These are phyloP conservation scores for Geosiphon pyriformis DNA, from an alignment of 192 early-diverging fungal species.

Conservation along the genomic window DNA sequence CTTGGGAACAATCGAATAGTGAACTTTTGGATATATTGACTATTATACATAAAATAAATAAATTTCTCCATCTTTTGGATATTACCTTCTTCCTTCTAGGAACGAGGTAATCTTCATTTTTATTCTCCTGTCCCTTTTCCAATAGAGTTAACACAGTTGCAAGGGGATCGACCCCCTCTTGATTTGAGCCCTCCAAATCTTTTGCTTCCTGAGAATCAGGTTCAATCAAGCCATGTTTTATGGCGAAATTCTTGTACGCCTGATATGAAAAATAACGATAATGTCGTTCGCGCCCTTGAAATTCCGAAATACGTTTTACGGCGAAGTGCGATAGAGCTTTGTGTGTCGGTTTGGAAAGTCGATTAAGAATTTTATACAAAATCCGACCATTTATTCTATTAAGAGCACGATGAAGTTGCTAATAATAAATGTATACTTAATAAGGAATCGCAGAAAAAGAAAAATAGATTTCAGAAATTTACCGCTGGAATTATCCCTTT, in stretches of 20 bases:
- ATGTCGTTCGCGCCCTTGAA: conserved; percentile 55
- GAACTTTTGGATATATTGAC: too few relatives aligned
- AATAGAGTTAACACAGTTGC: background rate
- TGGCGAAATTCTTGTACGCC: conserved; percentile 26
- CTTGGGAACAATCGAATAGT: too few relatives aligned
- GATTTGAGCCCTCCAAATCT: background rate
- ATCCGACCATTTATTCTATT: conserved; percentile 45
- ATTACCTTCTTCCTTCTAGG: too few relatives aligned
- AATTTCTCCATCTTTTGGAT: too few relatives aligned
- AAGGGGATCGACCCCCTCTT: background rate
- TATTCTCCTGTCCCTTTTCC: conserved; percentile 3
- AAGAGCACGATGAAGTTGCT: conserved; percentile 44
- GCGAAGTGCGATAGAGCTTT: conserved; percentile 22
- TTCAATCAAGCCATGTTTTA: conserved; percentile 17
- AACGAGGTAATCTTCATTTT: conserved; percentile 10
- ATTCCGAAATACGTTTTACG: conserved; percentile 47
- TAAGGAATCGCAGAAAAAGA: background rate
- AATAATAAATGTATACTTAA: background rate
- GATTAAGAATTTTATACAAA: conserved; percentile 43
- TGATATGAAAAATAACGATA: conserved; percentile 57
- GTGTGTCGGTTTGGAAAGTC: conserved; percentile 36
- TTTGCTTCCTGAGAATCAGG: background rate
- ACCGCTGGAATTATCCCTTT: conserved; percentile 49
- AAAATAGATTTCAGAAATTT: background rate
- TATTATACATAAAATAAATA: too few relatives aligned